Base-by-base conservation (phyloP, 805 yeast genomes). In the Jamesozyma hellenica region DNA sequence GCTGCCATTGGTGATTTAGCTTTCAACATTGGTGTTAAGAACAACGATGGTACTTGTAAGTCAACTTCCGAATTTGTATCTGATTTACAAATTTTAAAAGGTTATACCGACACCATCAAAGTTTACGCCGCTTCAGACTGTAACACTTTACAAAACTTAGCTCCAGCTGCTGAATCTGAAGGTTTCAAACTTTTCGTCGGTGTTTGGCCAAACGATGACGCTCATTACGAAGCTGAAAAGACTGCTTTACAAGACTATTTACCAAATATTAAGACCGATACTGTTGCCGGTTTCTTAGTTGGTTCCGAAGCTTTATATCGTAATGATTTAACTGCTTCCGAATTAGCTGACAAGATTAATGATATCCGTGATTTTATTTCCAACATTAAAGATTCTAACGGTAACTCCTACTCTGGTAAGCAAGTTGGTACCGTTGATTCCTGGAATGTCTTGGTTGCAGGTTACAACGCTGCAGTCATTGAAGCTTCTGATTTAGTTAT, bases 221-320 rank as follows among this genome's bases (percentile, higher is more conserved):
- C 79, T 38, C 94, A 85, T 63, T 88, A 73, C 60, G 65, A 62
- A 34, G 78, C 71, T 11, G 97, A 90, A 68, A 74, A 82, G 62
- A 58, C 59, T 21, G 95, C 96, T 35, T 71, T 90, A 52, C 53
- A 67, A 49, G 42, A 65, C 11, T 82, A 81, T 64, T 74, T 90
- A 62, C 95, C 96, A 53, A 65, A 54, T 26, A 70, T 87, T 46
- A 78, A 84, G 40, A 71, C 74, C 45, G 68, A 75, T 38, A 75
- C 85, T 47, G 72, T 90, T 54, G 75, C 77, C 53, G 84, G 79
- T 35, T 70, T 90, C 66, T 71, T 85, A 39, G 97, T 90, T 49
- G 97, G 97, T 49, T 87, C 96, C 19, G 97, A 90, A 72, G 90
- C 95, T 43, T 72, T 90, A 49, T 90, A 90, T 76, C 85, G 97